Evolutionary conservation across 441 rosid species (phyloP).

Genomic region (Kokia cookei): DNA sequence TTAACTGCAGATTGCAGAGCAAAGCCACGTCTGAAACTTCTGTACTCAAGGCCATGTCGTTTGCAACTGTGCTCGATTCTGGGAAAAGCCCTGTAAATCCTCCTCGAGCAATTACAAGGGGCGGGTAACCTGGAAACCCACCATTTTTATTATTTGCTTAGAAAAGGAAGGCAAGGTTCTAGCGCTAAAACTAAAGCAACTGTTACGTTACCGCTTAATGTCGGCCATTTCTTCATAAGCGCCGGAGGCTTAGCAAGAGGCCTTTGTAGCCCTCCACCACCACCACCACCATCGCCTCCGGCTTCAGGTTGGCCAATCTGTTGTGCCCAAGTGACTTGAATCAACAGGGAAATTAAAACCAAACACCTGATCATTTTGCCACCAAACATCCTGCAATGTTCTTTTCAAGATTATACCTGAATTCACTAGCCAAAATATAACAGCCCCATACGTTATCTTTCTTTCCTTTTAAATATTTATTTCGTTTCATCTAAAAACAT

Average conservation of each 20-base stretch:
- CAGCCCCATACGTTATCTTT: too few relatives aligned
- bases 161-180: background rate
- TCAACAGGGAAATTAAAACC: constrained; percentile 28
- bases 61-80: constrained; percentile 50
- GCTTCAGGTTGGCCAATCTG: background rate
- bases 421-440: too few relatives aligned
- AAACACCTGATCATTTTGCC: constrained; percentile 35
- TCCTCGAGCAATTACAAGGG: constrained; percentile 65
- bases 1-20: constrained; percentile 71
- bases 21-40: constrained; percentile 28
- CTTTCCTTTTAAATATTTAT: too few relatives aligned
- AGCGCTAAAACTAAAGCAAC: background rate
- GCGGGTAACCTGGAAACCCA: constrained; percentile 39
- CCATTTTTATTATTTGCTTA: background rate
- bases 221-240: constrained; percentile 37
- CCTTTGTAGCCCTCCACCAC: background rate
- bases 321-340: constrained; percentile 22
- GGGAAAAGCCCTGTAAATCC: constrained; percentile 88
- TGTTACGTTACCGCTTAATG: constrained; percentile 36
- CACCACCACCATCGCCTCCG: background rate
- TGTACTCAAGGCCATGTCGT: constrained; percentile 28
- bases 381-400: constrained; percentile 11
- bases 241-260: background rate
- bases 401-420: background rate
- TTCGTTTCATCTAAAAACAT: background rate